Percentiles rank a stretch among this genome's conserved stretches.
phyloP scores from a whole-genome alignment of 306 rosid species.

The Lablab purpureus region DNA sequence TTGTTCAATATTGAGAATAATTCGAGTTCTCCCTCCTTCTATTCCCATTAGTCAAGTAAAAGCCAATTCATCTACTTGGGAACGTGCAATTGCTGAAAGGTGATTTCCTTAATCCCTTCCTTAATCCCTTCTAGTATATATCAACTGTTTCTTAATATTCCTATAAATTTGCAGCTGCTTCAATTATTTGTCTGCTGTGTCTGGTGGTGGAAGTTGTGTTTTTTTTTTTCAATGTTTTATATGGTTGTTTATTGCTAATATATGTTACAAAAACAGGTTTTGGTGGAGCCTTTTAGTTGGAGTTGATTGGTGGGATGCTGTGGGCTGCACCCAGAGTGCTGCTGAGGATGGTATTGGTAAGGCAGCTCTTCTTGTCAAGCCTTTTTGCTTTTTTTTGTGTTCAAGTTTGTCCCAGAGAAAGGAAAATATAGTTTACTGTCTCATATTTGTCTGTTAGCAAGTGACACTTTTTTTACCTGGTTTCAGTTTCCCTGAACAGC shows the following conservation, averaged over 20 bases:
- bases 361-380: constrained; percentile 36
- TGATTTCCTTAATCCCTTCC: constrained; percentile 35
- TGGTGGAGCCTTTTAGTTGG: constrained; percentile 99
- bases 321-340: constrained; percentile 99
- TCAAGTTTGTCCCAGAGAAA: constrained; percentile 3
- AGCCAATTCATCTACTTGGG: constrained; percentile 86
- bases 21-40: constrained; percentile 96
- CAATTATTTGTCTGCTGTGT: constrained; percentile 15
- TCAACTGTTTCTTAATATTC: constrained; percentile 32
- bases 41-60: constrained; percentile 78
- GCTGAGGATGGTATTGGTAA: constrained; percentile 98
- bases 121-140: constrained; percentile 9
- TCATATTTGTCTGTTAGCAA: constrained; percentile 25
- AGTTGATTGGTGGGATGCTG: constrained; percentile 99
- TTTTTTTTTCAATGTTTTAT: constrained; percentile 34
- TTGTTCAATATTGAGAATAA: constrained; percentile 77
- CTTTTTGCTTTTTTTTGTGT: constrained; percentile 2
- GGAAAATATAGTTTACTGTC: constrained; percentile 27
- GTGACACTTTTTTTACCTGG: constrained; percentile 49
- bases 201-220: constrained; percentile 24
- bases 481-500: constrained; percentile 91
- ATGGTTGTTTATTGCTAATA: constrained; percentile 39
- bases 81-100: constrained; percentile 99
- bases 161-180: constrained; percentile 30
- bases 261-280: constrained; percentile 65